These are phyloP conservation scores for Pichia eremophila DNA, from an alignment of 805 yeast genomes.

Conservation along the genomic window DNA sequence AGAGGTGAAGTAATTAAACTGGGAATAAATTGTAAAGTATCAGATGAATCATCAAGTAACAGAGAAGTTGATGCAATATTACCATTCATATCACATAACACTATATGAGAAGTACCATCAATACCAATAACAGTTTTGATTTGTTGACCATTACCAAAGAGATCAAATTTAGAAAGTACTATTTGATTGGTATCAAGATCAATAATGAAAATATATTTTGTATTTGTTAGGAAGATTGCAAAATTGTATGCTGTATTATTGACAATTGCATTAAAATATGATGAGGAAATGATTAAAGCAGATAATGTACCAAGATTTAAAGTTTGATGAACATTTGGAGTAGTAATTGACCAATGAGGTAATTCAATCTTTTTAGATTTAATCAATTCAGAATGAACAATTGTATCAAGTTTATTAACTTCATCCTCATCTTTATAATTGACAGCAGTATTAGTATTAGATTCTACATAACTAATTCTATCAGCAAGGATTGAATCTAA, in stretches of 20 bases:
- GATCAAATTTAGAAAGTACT: constrained; percentile 6
- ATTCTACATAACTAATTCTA: constrained; percentile 18
- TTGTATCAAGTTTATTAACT: constrained; percentile 9
- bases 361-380: constrained; percentile 11
- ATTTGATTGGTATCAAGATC: constrained; percentile 16
- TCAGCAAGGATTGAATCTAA: constrained; percentile 29
- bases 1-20: not conserved
- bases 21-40: not conserved
- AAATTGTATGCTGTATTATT: constrained; percentile 1
- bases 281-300: constrained; percentile 20
- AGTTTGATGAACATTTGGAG: constrained; percentile 9
- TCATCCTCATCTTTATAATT: not conserved
- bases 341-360: constrained; percentile 21
- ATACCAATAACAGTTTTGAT: constrained; percentile 17
- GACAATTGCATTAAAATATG: constrained; percentile 10
- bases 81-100: constrained; percentile 29
- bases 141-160: constrained; percentile 13
- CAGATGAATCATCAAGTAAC: not conserved
- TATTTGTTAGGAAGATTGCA: constrained; percentile 22
- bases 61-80: not conserved
- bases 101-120: constrained; percentile 13
- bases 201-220: constrained; percentile 18
- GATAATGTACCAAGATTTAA: constrained; percentile 12
- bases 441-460: not conserved
- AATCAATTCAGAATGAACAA: constrained; percentile 18